Percentiles rank a stretch among this genome's conserved stretches.
phyloP scores from a whole-genome alignment of 2,329 filamentous ascomycete genomes.

The Neopestalotiopsis sp. region DNA sequence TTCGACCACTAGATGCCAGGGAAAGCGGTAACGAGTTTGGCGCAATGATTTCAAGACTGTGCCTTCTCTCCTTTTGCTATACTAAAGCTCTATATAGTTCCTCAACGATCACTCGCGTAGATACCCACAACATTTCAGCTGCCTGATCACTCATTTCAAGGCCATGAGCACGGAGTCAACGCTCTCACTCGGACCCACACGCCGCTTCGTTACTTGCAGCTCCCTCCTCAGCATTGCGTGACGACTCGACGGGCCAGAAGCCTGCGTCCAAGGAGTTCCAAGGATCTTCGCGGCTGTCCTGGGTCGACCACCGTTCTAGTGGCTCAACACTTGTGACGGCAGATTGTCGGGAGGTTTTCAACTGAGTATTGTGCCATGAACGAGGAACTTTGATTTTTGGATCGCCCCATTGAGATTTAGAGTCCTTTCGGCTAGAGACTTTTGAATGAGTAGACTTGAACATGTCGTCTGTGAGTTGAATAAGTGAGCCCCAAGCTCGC shows the following conservation, averaged over 20 bases:
- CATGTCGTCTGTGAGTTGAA: background rate
- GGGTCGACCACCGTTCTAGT: background rate
- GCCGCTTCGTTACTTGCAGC: background rate
- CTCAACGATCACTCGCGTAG: too few species aligned
- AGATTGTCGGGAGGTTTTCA: background rate
- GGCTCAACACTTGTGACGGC: background rate
- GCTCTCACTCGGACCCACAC: background rate
- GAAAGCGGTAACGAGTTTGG: too few species aligned
- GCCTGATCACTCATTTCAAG: background rate
- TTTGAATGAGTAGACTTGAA: background rate
- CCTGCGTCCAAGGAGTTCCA: background rate
- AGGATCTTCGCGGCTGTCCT: background rate
- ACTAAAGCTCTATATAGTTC: too few species aligned
- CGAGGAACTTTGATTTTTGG: background rate
- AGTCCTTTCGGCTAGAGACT: background rate
- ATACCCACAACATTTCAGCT: too few species aligned
- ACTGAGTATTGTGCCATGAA: background rate
- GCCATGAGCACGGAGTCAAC: background rate
- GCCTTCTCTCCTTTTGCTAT: too few species aligned
- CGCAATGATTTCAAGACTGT: too few species aligned
- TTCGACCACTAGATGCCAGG: too few species aligned
- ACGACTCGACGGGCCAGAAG: background rate
- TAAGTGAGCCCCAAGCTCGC: background rate
- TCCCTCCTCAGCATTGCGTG: background rate
- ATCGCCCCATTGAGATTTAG: background rate